These are phyloP conservation scores for Coniochaeta hoffmannii DNA, from an alignment of 2,329 filamentous ascomycete species.

Conservation along the genomic window DNA sequence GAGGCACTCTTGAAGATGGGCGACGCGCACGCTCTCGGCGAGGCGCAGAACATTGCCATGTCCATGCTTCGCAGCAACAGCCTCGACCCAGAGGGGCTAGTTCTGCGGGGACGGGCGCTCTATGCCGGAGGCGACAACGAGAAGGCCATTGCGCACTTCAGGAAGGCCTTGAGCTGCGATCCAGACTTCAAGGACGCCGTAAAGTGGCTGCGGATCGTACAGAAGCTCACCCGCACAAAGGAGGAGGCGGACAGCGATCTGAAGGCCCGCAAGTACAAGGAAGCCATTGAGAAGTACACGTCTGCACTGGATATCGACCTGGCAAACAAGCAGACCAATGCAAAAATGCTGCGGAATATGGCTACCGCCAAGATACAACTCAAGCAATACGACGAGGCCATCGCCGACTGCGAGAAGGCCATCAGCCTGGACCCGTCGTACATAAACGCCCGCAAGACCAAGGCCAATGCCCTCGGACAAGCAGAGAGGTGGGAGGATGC, in stretches of 20 bases:
- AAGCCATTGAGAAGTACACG: conserved; percentile 78
- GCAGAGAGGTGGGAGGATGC: conserved; percentile 90
- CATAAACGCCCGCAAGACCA: conserved; percentile 85
- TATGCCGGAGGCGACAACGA: conserved; percentile 93
- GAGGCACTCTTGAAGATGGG: conserved; percentile 92
- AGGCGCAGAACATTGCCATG: conserved; percentile 91
- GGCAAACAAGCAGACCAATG: conserved; percentile 82
- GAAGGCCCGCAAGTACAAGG: conserved; percentile 73
- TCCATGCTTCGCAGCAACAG: conserved; percentile 75
- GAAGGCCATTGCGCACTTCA: conserved; percentile 87
- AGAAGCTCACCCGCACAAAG: conserved; percentile 89
- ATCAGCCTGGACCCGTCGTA: conserved; percentile 78
- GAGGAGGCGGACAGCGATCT: conserved; percentile 87
- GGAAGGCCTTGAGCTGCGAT: conserved; percentile 81
- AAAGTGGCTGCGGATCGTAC: conserved; percentile 81
- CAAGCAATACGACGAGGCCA: conserved; percentile 75
- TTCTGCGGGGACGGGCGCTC: conserved; percentile 77
- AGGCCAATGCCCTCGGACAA: conserved; percentile 81
- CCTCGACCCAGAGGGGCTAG: conserved; percentile 88
- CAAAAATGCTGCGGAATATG: conserved; percentile 90
- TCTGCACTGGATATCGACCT: conserved; percentile 80
- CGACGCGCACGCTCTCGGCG: conserved; percentile 77
- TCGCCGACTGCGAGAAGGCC: conserved; percentile 79
- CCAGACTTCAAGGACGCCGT: conserved; percentile 86
- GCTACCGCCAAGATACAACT: conserved; percentile 78